Base-by-base conservation (phyloP, 1,284 basidiomycete species). In the Apiotrichum laibachii region DNA sequence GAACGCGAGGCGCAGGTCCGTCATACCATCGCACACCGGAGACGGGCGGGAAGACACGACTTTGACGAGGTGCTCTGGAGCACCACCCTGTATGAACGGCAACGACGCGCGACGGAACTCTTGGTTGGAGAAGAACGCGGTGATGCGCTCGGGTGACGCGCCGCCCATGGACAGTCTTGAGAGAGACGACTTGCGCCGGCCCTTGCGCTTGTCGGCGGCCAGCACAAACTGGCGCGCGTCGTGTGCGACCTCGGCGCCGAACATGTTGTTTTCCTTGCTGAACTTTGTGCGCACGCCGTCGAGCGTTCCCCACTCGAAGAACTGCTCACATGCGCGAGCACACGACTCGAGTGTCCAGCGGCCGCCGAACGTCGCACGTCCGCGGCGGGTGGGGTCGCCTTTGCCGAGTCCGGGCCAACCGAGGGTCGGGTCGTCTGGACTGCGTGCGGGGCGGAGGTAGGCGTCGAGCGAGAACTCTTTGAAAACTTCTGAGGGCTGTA, bases 261-360 rank as follows among this genome's bases (percentile, higher is more conserved):
- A 75, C 1, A 76, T 39, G 10, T 69, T 56, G 19, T 59, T 55
- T 59, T 71, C 70, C 6, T 69, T 60, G 26, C 68, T 70, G 53
- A 80, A 77, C 56, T 71, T 70, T 61, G 69, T 76, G 40, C 60
- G 67, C 4, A 78, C 76, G 4, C 72, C 60, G 7, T 90, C 87
- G 63, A 82, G 85, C 47, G 89, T 86, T 0, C 90, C 91, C 91
- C 91, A 94, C 70, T 93, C 91, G 66, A 94, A 94, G 70, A 87
- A 89, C 51, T 85, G 81, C 73, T 94, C 91, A 77, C 90, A 93
- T 1, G 86, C 80, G 6, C 79, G 82, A 0, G 90, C 89, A 19
- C 92, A 82, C 56, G 83, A 85, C 22, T 84, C 85, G 0, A 92
- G 77, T 69, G 88, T 71, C 2, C 76, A 75, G 42, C 73, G 51